Conservation (phyloP, 2,329 filamentous ascomycete genomes). For the Fusarium citri region DNA sequence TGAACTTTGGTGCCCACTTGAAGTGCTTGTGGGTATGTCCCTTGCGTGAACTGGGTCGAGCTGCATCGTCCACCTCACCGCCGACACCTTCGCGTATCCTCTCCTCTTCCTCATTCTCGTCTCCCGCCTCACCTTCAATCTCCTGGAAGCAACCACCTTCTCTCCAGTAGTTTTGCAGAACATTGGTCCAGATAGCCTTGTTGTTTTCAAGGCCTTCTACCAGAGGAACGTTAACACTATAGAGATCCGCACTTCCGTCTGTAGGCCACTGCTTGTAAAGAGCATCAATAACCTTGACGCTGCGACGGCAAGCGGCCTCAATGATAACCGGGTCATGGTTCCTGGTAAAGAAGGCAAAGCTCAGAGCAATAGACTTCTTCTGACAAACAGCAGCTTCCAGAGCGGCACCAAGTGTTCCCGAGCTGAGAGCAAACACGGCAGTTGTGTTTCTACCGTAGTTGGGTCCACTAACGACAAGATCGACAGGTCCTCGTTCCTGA, state of each 20-base stretch:
- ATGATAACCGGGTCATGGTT: conserved; percentile 88
- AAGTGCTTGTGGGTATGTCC: conserved; percentile 85
- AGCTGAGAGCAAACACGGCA: conserved; percentile 80
- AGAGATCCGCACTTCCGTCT: conserved; percentile 79
- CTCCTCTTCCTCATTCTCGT: conserved; percentile 77
- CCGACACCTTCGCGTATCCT: conserved; percentile 75
- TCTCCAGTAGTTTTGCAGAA: conserved; percentile 92
- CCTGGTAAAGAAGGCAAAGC: conserved; percentile 88
- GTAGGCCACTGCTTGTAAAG: conserved; percentile 79
- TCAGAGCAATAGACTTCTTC: conserved; percentile 80
- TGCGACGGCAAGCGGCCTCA: conserved; percentile 77
- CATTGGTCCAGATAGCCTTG: conserved; percentile 83
- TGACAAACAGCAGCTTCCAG: conserved; percentile 81
- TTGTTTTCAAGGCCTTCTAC: conserved; percentile 77
- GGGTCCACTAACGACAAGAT: conserved; percentile 82
- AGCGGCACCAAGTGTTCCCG: conserved; percentile 81
- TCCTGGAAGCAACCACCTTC: conserved; percentile 89
- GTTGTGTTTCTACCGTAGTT: conserved; percentile 89
- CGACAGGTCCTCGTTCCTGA: conserved; percentile 75
- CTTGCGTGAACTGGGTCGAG: conserved; percentile 44
- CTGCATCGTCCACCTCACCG: conserved; percentile 56
- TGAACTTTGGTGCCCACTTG: conserved; percentile 91
- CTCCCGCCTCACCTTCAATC: conserved; percentile 72
- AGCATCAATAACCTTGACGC: conserved; percentile 82
- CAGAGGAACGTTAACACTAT: conserved; percentile 90